These are phyloP conservation scores for Nitzschia sp. DNA, from an alignment of 108 stramenopile species.

Conservation along the genomic window DNA sequence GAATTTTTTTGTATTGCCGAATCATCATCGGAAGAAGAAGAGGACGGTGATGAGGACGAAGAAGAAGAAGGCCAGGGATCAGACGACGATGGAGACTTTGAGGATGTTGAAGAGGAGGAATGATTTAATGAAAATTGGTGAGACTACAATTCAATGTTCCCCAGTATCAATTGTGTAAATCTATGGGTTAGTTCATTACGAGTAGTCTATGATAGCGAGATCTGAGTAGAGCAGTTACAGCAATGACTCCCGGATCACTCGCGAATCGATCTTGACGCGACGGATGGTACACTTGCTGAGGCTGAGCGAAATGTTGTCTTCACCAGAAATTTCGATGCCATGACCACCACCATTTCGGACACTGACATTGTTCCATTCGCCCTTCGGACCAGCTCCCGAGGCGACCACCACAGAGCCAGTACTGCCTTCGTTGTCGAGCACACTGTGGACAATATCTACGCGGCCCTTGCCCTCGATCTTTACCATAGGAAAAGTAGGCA, in stretches of 20 bases:
- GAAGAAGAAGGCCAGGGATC: conserved; percentile 29
- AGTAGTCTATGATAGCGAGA: too few species aligned
- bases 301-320: background rate
- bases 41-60: conserved; percentile 21
- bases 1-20: conserved; percentile 87
- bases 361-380: conserved; percentile 17
- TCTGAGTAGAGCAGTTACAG: too few species aligned
- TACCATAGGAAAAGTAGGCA: conserved; percentile 44
- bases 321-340: conserved; percentile 14
- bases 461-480: conserved; percentile 44
- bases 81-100: conserved; percentile 27
- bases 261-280: conserved; percentile 11
- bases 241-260: too few species aligned
- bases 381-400: conserved; percentile 24
- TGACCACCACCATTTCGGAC: conserved; percentile 26
- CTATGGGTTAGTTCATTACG: too few species aligned
- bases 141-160: too few species aligned
- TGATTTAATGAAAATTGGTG: too few species aligned
- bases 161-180: too few species aligned
- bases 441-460: conserved; percentile 59
- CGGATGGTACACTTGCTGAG: conserved; percentile 13
- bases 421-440: conserved; percentile 69
- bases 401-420: conserved; percentile 34
- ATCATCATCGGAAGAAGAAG: conserved; percentile 52
- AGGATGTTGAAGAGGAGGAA: conserved; percentile 3